Conservation (phyloP, 148 eudicot species). For the Cornus suecica region DNA sequence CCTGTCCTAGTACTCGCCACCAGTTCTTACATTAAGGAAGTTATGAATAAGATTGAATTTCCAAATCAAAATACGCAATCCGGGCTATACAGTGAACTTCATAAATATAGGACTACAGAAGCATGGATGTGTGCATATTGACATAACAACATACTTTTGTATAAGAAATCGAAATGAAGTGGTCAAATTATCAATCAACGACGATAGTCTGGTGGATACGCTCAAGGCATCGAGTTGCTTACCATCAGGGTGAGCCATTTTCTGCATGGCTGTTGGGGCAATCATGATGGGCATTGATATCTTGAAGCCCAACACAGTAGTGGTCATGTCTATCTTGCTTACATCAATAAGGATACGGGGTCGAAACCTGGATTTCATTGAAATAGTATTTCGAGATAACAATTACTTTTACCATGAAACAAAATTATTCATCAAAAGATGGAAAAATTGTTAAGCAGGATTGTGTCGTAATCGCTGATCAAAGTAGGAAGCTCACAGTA, state of each 20-base stretch:
- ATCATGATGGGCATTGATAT: conserved; percentile 95
- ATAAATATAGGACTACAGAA: not conserved
- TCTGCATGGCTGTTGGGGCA: conserved; percentile 95
- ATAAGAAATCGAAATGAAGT: not conserved
- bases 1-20: not conserved
- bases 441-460: not conserved
- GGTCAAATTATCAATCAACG: not conserved
- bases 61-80: no score
- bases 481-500: conserved; percentile 47
- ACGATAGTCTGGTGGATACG: not conserved
- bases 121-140: not conserved
- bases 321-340: conserved; percentile 78
- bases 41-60: no score
- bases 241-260: conserved; percentile 99
- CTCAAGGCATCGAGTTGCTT: not conserved
- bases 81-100: not conserved
- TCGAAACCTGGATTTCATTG: conserved; percentile 68
- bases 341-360: conserved; percentile 96
- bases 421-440: not conserved
- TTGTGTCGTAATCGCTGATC: not conserved
- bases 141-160: not conserved
- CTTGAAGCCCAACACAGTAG: conserved; percentile 82
- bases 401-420: not conserved
- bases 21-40: not conserved
- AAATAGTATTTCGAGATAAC: not conserved